Conservation (phyloP, 495 filamentous ascomycete genomes). For the Trichoderma asperelloides region DNA sequence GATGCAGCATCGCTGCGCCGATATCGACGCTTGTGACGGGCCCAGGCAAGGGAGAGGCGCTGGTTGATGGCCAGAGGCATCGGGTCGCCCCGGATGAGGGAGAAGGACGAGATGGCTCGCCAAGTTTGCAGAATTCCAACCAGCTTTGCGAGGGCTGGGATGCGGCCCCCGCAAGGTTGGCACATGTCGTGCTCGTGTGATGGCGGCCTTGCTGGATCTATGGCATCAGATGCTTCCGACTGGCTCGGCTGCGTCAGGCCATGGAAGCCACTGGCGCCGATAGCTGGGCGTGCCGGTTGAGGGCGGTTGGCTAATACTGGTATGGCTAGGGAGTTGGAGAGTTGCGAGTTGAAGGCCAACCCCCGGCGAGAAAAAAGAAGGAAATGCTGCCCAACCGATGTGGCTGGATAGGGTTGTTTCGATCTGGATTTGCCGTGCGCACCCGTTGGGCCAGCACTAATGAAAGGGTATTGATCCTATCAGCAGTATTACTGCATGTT, state of each 20-base stretch:
- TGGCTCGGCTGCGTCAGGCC: background rate
- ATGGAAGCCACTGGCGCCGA: background rate
- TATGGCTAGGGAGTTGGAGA: background rate
- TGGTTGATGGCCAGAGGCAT: background rate
- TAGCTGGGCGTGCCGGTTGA: background rate
- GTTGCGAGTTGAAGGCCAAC: background rate
- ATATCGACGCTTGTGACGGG: background rate
- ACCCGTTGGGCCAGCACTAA: background rate
- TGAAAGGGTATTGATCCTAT: background rate
- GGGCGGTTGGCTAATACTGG: background rate
- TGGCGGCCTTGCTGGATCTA: background rate
- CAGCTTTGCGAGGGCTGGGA: background rate
- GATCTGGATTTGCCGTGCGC: too few relatives aligned
- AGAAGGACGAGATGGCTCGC: background rate
- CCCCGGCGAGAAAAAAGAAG: background rate
- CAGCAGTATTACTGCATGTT: background rate
- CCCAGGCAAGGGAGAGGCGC: background rate
- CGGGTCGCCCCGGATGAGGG: background rate
- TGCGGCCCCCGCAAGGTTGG: background rate
- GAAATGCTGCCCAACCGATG: background rate
- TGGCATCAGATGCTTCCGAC: background rate
- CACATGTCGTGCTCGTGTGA: constrained; percentile 7
- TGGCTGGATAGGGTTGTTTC: background rate
- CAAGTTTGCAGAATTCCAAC: background rate
- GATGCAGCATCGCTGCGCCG: background rate